A percentile compares a stretch with the other conserved stretches of the same genome.
phyloP scores from a whole-genome alignment of 495 filamentous ascomycete species.

The Penicillium cataractarum region DNA sequence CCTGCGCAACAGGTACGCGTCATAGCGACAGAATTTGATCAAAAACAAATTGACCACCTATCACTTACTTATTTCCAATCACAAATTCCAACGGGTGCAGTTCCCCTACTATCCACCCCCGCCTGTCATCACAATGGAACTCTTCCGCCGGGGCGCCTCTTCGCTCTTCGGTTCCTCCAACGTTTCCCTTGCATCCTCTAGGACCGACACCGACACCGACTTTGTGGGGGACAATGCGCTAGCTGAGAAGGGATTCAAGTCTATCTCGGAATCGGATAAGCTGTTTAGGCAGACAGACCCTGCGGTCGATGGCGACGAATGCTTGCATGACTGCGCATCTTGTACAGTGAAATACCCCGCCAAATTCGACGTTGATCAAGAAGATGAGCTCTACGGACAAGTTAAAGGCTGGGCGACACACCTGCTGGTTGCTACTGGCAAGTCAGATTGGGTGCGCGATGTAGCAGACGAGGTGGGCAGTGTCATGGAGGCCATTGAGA shows the following conservation, averaged over 20 bases:
- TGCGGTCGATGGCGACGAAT: conserved; percentile 83
- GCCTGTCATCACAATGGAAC: conserved; percentile 32
- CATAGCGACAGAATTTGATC: conserved; percentile 1
- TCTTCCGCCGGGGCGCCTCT: conserved; percentile 40
- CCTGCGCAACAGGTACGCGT: conserved; percentile 8
- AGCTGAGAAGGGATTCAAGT: conserved; percentile 43
- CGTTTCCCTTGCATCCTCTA: conserved; percentile 32
- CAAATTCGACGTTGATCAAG: conserved; percentile 73
- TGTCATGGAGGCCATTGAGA: conserved; percentile 89
- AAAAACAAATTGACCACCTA: neutral
- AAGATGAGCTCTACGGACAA: conserved; percentile 80
- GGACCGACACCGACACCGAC: conserved; percentile 30
- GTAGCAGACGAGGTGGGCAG: conserved; percentile 90
- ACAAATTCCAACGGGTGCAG: too few species aligned
- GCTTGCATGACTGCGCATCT: conserved; percentile 83
- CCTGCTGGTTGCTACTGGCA: conserved; percentile 88
- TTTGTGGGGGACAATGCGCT: conserved; percentile 27
- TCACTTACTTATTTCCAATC: too few species aligned
- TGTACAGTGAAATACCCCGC: conserved; percentile 80
- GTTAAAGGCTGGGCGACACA: conserved; percentile 91
- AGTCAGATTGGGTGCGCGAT: conserved; percentile 91
- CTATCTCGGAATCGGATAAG: conserved; percentile 37
- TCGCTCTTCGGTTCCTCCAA: conserved; percentile 42
- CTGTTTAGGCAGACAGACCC: conserved; percentile 61
- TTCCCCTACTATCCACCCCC: neutral